Percentiles rank a stretch among this genome's conserved stretches.
These are phyloP conservation scores for Abelmoschus esculentus DNA, from an alignment of 345 rosid genomes.

Conservation along the genomic window DNA sequence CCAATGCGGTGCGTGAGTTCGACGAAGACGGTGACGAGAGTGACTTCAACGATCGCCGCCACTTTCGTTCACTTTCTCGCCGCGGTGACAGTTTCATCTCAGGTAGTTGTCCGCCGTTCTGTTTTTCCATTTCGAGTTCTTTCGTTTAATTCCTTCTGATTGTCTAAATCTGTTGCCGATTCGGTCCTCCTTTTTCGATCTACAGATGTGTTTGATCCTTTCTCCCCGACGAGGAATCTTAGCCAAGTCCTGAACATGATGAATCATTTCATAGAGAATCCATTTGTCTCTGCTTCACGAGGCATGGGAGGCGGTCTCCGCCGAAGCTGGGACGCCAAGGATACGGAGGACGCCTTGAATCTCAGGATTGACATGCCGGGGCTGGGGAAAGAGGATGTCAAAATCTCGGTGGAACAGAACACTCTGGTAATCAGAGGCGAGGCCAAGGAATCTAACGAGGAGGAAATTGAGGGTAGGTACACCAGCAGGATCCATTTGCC, in stretches of 20 bases:
- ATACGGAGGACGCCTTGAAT: slow-evolving; percentile 30
- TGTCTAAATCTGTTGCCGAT: neutral
- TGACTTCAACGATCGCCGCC: slow-evolving; percentile 15
- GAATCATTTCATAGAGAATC: slow-evolving; percentile 49
- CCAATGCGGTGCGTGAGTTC: slow-evolving; percentile 26
- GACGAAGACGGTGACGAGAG: slow-evolving; percentile 12
- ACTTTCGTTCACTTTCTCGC: slow-evolving; percentile 25
- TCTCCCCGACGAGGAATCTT: slow-evolving; percentile 50
- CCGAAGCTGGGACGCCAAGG: slow-evolving; percentile 28
- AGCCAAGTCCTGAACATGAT: slow-evolving; percentile 54
- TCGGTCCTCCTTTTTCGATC: neutral
- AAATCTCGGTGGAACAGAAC: slow-evolving; percentile 44
- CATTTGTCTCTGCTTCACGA: slow-evolving; percentile 30
- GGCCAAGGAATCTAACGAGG: slow-evolving; percentile 31
- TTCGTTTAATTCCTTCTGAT: neutral
- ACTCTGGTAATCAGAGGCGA: slow-evolving; percentile 55
- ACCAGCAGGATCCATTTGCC: slow-evolving; percentile 43
- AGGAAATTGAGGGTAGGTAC: slow-evolving; percentile 36
- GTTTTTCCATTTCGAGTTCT: neutral
- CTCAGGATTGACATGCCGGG: slow-evolving; percentile 51
- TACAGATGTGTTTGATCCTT: slow-evolving; percentile 48
- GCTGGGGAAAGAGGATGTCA: slow-evolving; percentile 45
- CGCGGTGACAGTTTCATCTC: slow-evolving; percentile 36
- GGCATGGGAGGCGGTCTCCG: slow-evolving; percentile 34
- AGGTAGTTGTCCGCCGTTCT: slow-evolving; percentile 24